Evolutionary conservation across 495 filamentous ascomycete species (phyloP).

Genomic region (Rostrohypoxylon terebratum): DNA sequence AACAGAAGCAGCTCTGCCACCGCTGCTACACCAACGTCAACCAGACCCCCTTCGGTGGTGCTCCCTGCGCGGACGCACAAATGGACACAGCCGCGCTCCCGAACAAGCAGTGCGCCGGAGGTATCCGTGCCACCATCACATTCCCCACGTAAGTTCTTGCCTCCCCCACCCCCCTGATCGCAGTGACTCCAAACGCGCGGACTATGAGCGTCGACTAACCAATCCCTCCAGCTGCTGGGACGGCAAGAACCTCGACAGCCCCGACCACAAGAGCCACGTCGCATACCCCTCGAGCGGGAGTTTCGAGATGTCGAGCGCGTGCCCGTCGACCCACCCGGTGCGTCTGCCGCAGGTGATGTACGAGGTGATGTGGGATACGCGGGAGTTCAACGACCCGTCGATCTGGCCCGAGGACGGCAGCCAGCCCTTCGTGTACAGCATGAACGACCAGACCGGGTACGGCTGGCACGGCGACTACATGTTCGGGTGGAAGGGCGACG

Average conservation of each 20-base stretch:
- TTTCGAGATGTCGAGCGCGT: conserved; percentile 50
- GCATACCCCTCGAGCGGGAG: conserved; percentile 40
- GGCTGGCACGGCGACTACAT: conserved; percentile 60
- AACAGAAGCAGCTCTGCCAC: conserved; percentile 46
- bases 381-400: conserved; percentile 53
- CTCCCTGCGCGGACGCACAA: conserved; percentile 58
- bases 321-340: conserved; percentile 56
- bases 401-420: conserved; percentile 55
- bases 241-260: conserved; percentile 61
- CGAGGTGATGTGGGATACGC: conserved; percentile 58
- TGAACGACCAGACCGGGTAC: conserved; percentile 50
- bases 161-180: too few species aligned
- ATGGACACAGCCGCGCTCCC: conserved; percentile 58
- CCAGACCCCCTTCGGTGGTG: conserved; percentile 62
- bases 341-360: conserved; percentile 56
- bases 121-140: conserved; percentile 62
- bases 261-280: conserved; percentile 61
- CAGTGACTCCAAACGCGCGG: background rate
- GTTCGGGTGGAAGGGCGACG: conserved; percentile 58
- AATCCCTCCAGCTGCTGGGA: conserved; percentile 56
- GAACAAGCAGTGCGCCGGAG: conserved; percentile 55
- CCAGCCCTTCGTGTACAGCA: conserved; percentile 52
- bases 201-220: conserved; percentile 24
- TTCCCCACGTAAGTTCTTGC: conserved; percentile 61
- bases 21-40: conserved; percentile 51